Conservation (phyloP, 805 yeast genomes). For the Priceomyces haplophilus region DNA sequence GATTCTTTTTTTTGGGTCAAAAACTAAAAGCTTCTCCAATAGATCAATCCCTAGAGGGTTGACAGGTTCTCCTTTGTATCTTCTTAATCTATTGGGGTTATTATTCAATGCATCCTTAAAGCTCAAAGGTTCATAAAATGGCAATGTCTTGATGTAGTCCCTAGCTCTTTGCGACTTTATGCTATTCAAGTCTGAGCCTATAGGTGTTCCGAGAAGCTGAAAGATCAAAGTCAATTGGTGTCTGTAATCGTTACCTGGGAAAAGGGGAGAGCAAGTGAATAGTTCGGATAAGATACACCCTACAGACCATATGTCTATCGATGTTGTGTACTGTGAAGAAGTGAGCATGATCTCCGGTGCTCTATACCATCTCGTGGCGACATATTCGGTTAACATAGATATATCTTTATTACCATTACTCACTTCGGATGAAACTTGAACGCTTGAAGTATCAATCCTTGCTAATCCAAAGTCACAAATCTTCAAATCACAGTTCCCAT, state of each 20-base stretch:
- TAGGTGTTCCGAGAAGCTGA: slow-evolving; percentile 69
- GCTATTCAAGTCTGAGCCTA: slow-evolving; percentile 12
- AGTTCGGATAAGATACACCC: slow-evolving; percentile 78
- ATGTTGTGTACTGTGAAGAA: slow-evolving; percentile 67
- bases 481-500: slow-evolving; percentile 69
- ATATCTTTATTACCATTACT: slow-evolving; percentile 10
- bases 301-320: slow-evolving; percentile 78
- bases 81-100: slow-evolving; percentile 19
- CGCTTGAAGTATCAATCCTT: slow-evolving; percentile 35
- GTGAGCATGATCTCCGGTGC: slow-evolving; percentile 84
- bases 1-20: slow-evolving; percentile 81
- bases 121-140: slow-evolving; percentile 16
- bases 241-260: slow-evolving; percentile 74
- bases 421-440: slow-evolving; percentile 14
- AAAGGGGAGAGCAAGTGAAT: slow-evolving; percentile 57
- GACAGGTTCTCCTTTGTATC: slow-evolving; percentile 13
- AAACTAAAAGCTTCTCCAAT: slow-evolving; percentile 67
- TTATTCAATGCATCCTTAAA: slow-evolving; percentile 16
- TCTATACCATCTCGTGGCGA: slow-evolving; percentile 82
- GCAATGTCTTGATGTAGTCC: slow-evolving; percentile 25
- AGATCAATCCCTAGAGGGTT: slow-evolving; percentile 31
- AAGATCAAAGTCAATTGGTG: slow-evolving; percentile 65
- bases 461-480: slow-evolving; percentile 80
- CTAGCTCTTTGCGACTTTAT: slow-evolving; percentile 25
- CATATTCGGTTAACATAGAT: slow-evolving; percentile 70